Conservation (phyloP, 1,284 basidiomycete species). For the Afroboletus lepidellus region DNA sequence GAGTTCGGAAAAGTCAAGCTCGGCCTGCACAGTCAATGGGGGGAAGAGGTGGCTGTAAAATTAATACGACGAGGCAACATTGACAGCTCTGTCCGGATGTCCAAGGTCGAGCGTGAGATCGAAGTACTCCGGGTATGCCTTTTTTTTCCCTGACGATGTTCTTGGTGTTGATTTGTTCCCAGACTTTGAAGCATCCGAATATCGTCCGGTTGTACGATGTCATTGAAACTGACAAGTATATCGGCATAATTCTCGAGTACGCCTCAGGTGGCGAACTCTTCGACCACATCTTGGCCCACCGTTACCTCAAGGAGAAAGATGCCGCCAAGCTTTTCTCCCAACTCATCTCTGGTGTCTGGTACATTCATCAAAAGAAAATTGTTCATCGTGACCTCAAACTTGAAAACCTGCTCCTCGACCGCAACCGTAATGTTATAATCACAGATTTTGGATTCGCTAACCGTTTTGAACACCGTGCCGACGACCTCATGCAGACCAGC, state of each 20-base stretch:
- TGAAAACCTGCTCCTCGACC: slow-evolving; percentile 96
- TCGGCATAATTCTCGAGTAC: slow-evolving; percentile 98
- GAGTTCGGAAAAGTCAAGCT: slow-evolving; percentile 99
- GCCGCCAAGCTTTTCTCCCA: slow-evolving; percentile 97
- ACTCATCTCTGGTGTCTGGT: slow-evolving; percentile 97
- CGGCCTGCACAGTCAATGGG: slow-evolving; percentile 91
- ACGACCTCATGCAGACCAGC: slow-evolving; percentile 98
- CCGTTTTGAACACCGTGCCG: slow-evolving; percentile 85
- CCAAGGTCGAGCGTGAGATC: slow-evolving; percentile 97
- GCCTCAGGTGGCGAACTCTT: slow-evolving; percentile 98
- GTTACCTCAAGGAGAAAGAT: slow-evolving; percentile 93
- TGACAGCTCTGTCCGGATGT: slow-evolving; percentile 83
- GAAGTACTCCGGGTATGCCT: slow-evolving; percentile 86
- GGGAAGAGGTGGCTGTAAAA: slow-evolving; percentile 99
- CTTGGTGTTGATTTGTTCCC: slow-evolving; percentile 14
- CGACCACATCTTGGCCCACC: slow-evolving; percentile 98
- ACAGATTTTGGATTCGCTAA: slow-evolving; percentile 99
- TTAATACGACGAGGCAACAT: slow-evolving; percentile 93
- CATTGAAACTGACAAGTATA: slow-evolving; percentile 99
- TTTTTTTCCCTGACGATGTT: slow-evolving; percentile 2
- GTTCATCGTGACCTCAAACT: slow-evolving; percentile 99
- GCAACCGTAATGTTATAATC: slow-evolving; percentile 98
- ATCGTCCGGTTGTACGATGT: slow-evolving; percentile 98
- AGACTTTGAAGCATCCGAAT: slow-evolving; percentile 96
- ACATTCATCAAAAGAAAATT: slow-evolving; percentile 98